A percentile compares a stretch with the other conserved stretches of the same genome.
Conservation (phyloP, 805 yeast genomes). For the Yarrowia porcina region DNA sequence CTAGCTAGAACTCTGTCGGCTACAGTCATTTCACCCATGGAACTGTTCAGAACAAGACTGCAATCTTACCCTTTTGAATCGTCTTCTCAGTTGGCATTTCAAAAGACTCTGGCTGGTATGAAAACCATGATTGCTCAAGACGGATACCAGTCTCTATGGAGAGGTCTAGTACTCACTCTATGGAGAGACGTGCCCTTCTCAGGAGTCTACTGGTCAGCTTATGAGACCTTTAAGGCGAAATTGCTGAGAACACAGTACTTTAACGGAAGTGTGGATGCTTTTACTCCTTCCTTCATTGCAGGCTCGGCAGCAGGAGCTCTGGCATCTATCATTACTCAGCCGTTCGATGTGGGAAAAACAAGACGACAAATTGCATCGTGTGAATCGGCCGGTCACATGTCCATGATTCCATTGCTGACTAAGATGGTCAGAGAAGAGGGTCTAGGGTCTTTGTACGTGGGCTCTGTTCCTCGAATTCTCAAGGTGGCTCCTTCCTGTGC, state of each 20-base stretch:
- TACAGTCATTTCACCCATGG: constrained; percentile 80
- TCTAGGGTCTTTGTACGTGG: constrained; percentile 76
- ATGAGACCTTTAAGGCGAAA: constrained; percentile 52
- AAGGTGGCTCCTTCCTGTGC: constrained; percentile 98
- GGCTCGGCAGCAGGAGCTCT: constrained; percentile 82
- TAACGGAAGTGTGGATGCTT: constrained; percentile 31
- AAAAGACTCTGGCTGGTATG: constrained; percentile 49
- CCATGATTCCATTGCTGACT: constrained; percentile 63
- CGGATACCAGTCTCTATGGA: constrained; percentile 69
- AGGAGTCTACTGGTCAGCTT: constrained; percentile 89
- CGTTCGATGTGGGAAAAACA: constrained; percentile 97
- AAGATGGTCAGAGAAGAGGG: constrained; percentile 74
- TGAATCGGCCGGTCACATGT: constrained; percentile 38
- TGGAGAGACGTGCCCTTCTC: constrained; percentile 98
- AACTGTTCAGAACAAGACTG: constrained; percentile 78
- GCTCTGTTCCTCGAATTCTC: constrained; percentile 77
- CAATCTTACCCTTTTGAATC: constrained; percentile 52
- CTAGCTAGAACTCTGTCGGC: constrained; percentile 81
- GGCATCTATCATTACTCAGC: constrained; percentile 86
- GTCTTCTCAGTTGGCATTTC: constrained; percentile 33
- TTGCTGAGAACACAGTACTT: constrained; percentile 31
- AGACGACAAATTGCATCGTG: constrained; percentile 59
- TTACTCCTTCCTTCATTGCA: constrained; percentile 53
- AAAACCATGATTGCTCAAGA: constrained; percentile 47
- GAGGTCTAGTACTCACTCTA: constrained; percentile 80